phyloP scores from a whole-genome alignment of 345 rosid species.

The Punica granatum region DNA sequence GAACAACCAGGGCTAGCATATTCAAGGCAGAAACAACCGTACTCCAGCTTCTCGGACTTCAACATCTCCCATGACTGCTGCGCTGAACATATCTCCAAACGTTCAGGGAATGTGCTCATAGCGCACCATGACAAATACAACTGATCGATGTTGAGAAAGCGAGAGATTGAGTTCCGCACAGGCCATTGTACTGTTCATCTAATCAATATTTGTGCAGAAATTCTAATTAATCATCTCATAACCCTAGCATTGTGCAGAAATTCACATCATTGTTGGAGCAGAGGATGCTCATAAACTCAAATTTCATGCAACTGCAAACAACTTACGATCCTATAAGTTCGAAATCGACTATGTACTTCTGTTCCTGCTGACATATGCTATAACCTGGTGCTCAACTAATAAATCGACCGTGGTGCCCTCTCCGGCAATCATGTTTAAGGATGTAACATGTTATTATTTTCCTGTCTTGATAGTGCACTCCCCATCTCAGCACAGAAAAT shows the following conservation, averaged over 20 bases:
- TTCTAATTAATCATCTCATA: not conserved
- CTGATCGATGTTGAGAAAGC: not conserved
- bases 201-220: not conserved
- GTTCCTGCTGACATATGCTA: too few relatives aligned
- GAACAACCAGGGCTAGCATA: constrained; percentile 16
- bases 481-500: too few relatives aligned
- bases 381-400: too few relatives aligned
- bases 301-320: too few relatives aligned
- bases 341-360: too few relatives aligned
- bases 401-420: too few relatives aligned
- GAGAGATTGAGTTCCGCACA: not conserved
- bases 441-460: too few relatives aligned
- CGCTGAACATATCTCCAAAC: constrained; percentile 36
- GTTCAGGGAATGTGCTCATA: constrained; percentile 17
- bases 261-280: too few relatives aligned
- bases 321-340: too few relatives aligned
- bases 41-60: constrained; percentile 18
- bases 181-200: not conserved
- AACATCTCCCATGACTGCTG: constrained; percentile 11
- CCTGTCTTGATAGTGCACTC: too few relatives aligned
- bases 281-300: too few relatives aligned
- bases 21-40: constrained; percentile 20
- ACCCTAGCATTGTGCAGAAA: not conserved
- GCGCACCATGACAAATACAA: not conserved
- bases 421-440: too few relatives aligned